Conservation (phyloP, 148 eudicot species). For the Fagopyrum tataricum region DNA sequence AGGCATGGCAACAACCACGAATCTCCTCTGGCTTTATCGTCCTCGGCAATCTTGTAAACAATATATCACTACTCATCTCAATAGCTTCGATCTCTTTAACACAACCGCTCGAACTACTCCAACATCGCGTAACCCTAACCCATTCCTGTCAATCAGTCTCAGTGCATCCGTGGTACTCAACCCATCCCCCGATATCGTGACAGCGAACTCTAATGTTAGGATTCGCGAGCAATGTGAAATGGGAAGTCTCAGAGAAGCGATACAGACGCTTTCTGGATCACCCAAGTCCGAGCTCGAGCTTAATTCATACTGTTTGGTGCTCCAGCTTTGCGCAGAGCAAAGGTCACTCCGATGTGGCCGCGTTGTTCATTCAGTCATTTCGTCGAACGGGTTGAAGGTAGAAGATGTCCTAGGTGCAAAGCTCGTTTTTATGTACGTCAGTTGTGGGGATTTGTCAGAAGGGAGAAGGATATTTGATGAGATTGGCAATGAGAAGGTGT, state of each 20-base stretch:
- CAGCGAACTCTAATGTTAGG: constrained; percentile 23
- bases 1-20: not conserved
- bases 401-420: constrained; percentile 44
- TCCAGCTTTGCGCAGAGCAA: constrained; percentile 53
- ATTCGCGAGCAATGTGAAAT: constrained; percentile 39
- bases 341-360: constrained; percentile 40
- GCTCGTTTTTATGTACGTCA: constrained; percentile 70
- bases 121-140: not conserved
- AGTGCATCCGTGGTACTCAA: not conserved
- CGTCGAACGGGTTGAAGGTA: constrained; percentile 30
- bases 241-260: constrained; percentile 45
- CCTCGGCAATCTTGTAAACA: not conserved
- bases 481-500: constrained; percentile 54
- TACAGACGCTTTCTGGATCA: constrained; percentile 30
- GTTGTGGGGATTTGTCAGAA: constrained; percentile 56
- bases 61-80: not conserved
- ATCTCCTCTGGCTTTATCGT: not conserved
- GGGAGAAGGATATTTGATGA: constrained; percentile 48
- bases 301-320: constrained; percentile 39
- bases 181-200: not conserved
- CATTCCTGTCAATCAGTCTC: not conserved
- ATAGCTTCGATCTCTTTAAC: not conserved
- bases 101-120: not conserved
- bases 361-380: constrained; percentile 42
- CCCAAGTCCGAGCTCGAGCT: constrained; percentile 30